A percentile compares a stretch with the other conserved stretches of the same genome.
phyloP scores from a whole-genome alignment of 2,329 filamentous ascomycete genomes.

The Bimuria novae-zelandiae region DNA sequence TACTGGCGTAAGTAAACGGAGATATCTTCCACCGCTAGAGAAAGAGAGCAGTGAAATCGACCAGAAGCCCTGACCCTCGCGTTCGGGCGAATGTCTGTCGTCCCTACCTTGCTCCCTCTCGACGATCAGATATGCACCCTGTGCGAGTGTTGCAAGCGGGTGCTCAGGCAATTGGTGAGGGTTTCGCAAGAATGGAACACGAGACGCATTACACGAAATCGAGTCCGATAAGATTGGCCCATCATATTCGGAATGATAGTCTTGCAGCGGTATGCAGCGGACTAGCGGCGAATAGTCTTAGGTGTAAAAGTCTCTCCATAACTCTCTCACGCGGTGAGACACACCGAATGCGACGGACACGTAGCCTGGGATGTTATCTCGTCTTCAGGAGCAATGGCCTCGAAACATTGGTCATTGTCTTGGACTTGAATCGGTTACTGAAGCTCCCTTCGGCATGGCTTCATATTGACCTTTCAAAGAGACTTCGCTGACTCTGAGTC shows the following conservation, averaged over 20 bases:
- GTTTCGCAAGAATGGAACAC: constrained; percentile 22
- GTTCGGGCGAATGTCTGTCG: neutral
- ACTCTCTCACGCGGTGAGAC: constrained; percentile 3
- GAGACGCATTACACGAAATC: constrained; percentile 19
- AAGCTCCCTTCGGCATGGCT: neutral
- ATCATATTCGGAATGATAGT: neutral
- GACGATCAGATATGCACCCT: neutral
- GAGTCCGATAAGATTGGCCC: constrained; percentile 16
- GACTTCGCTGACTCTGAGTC: too few species aligned
- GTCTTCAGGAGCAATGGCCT: neutral
- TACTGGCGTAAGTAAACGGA: neutral
- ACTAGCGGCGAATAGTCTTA: constrained; percentile 5
- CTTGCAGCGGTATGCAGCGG: constrained; percentile 4
- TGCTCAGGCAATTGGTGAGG: constrained; percentile 25
- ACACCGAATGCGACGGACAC: neutral
- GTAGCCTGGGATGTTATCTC: constrained; percentile 10
- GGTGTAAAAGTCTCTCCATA: neutral
- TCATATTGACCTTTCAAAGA: neutral
- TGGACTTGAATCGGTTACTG: neutral
- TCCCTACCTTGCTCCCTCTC: too few species aligned
- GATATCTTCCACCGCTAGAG: neutral
- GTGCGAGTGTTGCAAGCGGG: neutral
- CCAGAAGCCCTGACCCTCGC: neutral
- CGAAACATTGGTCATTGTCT: neutral
- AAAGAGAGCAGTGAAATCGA: neutral